Conservation (phyloP, 2,329 filamentous ascomycete species). For the Coleophoma eucalyptorum region DNA sequence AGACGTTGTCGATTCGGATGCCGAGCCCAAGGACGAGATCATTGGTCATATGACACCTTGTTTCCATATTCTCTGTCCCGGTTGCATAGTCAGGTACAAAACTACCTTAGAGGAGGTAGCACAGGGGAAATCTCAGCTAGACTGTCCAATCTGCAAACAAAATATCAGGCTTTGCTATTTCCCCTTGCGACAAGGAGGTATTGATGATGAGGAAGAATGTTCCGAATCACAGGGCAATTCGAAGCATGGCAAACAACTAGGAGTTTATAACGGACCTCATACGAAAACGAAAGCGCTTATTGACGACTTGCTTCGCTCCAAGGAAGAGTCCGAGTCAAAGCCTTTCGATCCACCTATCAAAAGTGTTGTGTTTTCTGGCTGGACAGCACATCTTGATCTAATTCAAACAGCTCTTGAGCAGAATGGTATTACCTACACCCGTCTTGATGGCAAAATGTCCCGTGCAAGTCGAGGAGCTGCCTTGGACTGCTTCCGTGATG, state of each 20-base stretch:
- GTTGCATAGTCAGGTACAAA: slow-evolving; percentile 63
- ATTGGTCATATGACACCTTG: slow-evolving; percentile 82
- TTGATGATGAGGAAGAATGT: slow-evolving; percentile 23
- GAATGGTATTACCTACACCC: slow-evolving; percentile 63
- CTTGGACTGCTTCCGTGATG: slow-evolving; percentile 73
- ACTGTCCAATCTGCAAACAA: slow-evolving; percentile 66
- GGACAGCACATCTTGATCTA: slow-evolving; percentile 91
- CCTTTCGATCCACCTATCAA: slow-evolving; percentile 69
- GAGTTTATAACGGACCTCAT: slow-evolving; percentile 77
- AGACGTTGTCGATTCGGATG: slow-evolving; percentile 54
- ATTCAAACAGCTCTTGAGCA: slow-evolving; percentile 77
- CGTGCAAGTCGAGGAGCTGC: slow-evolving; percentile 70
- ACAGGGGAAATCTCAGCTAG: slow-evolving; percentile 36
- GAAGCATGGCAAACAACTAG: slow-evolving; percentile 56
- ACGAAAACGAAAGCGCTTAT: slow-evolving; percentile 87
- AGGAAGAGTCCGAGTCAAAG: slow-evolving; percentile 55
- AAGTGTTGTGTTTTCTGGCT: slow-evolving; percentile 92
- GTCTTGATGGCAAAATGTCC: slow-evolving; percentile 89
- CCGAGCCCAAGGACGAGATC: slow-evolving; percentile 53
- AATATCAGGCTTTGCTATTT: slow-evolving; percentile 63
- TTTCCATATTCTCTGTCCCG: slow-evolving; percentile 77
- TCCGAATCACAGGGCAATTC: slow-evolving; percentile 24
- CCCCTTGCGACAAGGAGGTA: slow-evolving; percentile 51
- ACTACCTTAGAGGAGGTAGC: slow-evolving; percentile 42
- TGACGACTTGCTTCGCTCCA: slow-evolving; percentile 64